Conservation (phyloP, 805 yeast genomes). For the Myxozyma melibiosi region DNA sequence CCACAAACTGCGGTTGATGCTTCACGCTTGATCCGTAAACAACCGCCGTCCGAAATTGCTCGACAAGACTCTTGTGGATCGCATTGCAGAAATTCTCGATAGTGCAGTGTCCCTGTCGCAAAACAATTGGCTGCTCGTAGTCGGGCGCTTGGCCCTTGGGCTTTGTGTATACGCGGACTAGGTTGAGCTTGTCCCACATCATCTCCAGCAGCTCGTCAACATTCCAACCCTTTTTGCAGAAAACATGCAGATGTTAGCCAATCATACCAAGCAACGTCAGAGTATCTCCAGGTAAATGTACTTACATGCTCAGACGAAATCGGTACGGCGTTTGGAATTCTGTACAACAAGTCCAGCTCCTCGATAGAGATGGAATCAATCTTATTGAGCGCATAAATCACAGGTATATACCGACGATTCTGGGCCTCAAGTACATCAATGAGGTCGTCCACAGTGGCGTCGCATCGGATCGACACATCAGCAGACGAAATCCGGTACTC, state of each 20-base stretch:
- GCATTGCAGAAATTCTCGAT: slow-evolving; percentile 96
- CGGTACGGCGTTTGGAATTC: slow-evolving; percentile 97
- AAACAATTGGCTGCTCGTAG: slow-evolving; percentile 90
- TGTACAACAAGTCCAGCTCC: slow-evolving; percentile 84
- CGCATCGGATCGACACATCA: slow-evolving; percentile 94
- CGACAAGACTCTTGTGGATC: slow-evolving; percentile 91
- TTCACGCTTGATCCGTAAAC: slow-evolving; percentile 93
- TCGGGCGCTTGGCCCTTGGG: slow-evolving; percentile 96
- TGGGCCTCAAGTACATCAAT: slow-evolving; percentile 92
- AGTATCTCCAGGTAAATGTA: neutral
- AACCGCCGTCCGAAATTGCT: slow-evolving; percentile 88
- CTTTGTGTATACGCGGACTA: slow-evolving; percentile 95
- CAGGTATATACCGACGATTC: slow-evolving; percentile 92
- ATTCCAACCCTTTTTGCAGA: slow-evolving; percentile 70
- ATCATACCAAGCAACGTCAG: neutral
- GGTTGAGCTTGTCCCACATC: slow-evolving; percentile 91
- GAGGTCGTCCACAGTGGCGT: slow-evolving; percentile 95
- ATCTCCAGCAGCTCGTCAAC: slow-evolving; percentile 88
- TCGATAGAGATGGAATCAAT: slow-evolving; percentile 93
- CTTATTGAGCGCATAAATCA: slow-evolving; percentile 90
- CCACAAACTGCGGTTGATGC: slow-evolving; percentile 97
- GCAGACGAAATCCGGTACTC: slow-evolving; percentile 96
- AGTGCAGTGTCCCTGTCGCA: slow-evolving; percentile 76
- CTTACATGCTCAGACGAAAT: slow-evolving; percentile 77
- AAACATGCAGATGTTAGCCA: neutral